Evolutionary conservation across 371 early-diverging fungal genomes (phyloP), one percentile per base, ranked within the genome.

Genomic region (Umbelopsis sp.): DNA sequence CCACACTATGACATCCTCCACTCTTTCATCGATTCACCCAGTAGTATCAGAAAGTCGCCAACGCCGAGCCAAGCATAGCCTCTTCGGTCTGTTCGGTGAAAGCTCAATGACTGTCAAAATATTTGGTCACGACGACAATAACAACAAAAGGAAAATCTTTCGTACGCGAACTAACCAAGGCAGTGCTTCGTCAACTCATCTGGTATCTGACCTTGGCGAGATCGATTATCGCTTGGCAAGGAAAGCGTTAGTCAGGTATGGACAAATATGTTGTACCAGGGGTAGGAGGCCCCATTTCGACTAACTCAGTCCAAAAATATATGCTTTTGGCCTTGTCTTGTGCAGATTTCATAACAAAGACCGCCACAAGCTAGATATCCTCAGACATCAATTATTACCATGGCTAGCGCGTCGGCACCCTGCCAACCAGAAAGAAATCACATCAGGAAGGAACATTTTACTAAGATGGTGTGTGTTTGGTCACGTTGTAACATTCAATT

Each of bases 271-370:
- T 51, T 20, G 52, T 25, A 24, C 52, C 52, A 51, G 29, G 25
- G 11, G 25, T 20, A 51, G 25, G 29, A 51, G 22, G 25, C 25
- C 22, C 22, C 52, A 51, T 51, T 51, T 51, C 52, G 29, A 29
- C 52, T 51, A 51, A 51, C 52, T 22, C 29, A 51, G 52, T 51
- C 29, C 52, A 24, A 51, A 51, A 51, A 51, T 14, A 51, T 14
- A 51, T 51, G 22, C 22, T 22, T 22, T 44, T 24, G 50, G 41
- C 12, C 41, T 41, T 41, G 12, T 41, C 10, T 41, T 7, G 41
- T 41, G 7, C 45, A 76, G 77, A 69, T 76, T 74, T 51, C 77
- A 76, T 51, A 72, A 64, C 52, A 76, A 72, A 63, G 32, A 52
- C 14, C 74, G 72, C 32, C 77, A 72, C 4, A 66, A 72, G 44